Conservation (phyloP, 306 rosid species). For the Medicago arabica region DNA sequence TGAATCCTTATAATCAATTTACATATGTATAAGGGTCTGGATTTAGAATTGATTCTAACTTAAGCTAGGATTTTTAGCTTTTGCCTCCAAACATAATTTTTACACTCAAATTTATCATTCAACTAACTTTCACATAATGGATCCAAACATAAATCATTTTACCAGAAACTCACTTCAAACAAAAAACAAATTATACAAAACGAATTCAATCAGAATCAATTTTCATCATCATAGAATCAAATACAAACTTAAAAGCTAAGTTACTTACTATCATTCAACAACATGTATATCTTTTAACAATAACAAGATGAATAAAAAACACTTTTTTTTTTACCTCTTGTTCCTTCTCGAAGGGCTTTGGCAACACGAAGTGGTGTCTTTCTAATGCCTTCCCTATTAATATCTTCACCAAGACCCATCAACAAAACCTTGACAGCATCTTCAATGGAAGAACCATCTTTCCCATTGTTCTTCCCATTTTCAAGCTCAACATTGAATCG, state of each 20-base stretch:
- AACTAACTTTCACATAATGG: background rate
- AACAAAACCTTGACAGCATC: conserved; percentile 86
- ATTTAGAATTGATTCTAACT: background rate
- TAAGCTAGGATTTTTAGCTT: background rate
- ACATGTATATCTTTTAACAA: background rate
- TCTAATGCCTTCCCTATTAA: conserved; percentile 79
- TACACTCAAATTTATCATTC: background rate
- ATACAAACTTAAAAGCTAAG: conserved; percentile 1
- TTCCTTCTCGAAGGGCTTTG: conserved; percentile 92
- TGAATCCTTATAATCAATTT: background rate
- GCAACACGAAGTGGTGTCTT: conserved; percentile 96
- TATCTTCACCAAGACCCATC: conserved; percentile 84
- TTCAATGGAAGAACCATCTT: conserved; percentile 59
- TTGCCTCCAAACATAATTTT: background rate
- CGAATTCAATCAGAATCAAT: background rate
- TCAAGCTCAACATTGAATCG: conserved; percentile 63
- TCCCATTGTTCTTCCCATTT: conserved; percentile 57
- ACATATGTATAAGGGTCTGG: background rate
- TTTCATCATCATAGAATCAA: background rate
- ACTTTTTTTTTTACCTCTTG: conserved; percentile 60
- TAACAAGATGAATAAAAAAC: background rate
- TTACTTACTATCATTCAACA: background rate
- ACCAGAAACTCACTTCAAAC: background rate
- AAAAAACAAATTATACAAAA: background rate
- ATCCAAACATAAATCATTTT: background rate